Base-by-base conservation (phyloP, 768 basidiomycete species). In the Roridomyces roridus region DNA sequence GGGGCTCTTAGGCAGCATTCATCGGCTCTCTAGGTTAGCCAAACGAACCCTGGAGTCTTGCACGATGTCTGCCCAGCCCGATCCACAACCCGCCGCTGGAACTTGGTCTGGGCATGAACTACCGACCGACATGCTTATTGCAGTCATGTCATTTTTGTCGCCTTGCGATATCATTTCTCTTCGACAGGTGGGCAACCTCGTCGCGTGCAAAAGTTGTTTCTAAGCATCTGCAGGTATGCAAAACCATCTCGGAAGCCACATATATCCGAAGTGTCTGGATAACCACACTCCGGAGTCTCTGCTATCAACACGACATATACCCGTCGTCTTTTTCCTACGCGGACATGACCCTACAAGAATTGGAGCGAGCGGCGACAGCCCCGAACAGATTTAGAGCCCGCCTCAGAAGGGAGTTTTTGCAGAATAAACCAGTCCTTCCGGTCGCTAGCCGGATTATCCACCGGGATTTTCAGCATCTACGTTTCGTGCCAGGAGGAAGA, bases 231-330 rank as follows among this genome's bases (percentile, higher is more conserved):
- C n/a, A 55, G 54, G 46, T 55, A 21, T 57, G 40, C 17, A 45
- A 50, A 29, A 31, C 42, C 6, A 5, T 49, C 20, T 44, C 21
- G n/a, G 5, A 45, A 8, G 17, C 37, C 40, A 46, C 53, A 0
- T 21, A 39, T 15, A 49, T 55, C 15, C 59, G 59, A 1, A 56
- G 53, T 21, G 54, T 60, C 11, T 60, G 59, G 59, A 56, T 60
- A 1, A 44, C 43, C 8, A 17, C 28, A 1, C 59, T 60, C n/a
- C 49, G 54, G 9, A 34, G 25, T 15, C 28, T 39, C 25, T 55
- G 44, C 39, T 18, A 25, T n/a, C 28, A 51, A n/a, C 48, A 60
- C 31, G 50, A 52, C 24, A 31, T 60, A 7, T 60, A 60, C 20
- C 20, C 14, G 7, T 40, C 53, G 5, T 55, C 59, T n/a, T 60